Conservation (phyloP, 225 moss, liverwort and hornwort genomes). For the Straminergon stramineum region DNA sequence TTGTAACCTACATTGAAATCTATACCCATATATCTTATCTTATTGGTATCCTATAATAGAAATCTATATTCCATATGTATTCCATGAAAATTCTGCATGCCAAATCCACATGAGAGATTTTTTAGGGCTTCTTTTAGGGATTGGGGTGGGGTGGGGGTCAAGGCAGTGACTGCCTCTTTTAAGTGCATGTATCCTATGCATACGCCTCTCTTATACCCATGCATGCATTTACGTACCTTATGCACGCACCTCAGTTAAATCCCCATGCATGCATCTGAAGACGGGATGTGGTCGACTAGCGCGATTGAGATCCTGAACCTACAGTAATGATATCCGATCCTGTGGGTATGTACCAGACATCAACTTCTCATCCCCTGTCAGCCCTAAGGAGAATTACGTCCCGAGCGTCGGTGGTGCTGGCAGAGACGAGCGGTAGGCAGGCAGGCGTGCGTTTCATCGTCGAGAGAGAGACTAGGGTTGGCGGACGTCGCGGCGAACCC, state of each 20-base stretch:
- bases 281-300: background rate
- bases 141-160: too few relatives aligned
- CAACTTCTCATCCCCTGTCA: background rate
- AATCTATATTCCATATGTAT: background rate
- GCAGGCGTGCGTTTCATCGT: background rate
- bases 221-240: background rate
- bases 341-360: background rate
- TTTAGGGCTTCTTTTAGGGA: too few relatives aligned
- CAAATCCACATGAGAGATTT: background rate
- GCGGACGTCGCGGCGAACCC: slow-evolving; percentile 5
- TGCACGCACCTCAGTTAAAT: too few relatives aligned
- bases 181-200: background rate
- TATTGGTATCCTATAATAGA: background rate
- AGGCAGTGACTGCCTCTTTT: too few relatives aligned
- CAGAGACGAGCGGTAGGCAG: background rate
- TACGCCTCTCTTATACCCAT: background rate
- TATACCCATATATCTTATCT: background rate
- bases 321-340: background rate
- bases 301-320: background rate
- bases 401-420: background rate
- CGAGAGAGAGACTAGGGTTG: slow-evolving; percentile 19
- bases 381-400: slow-evolving; percentile 9
- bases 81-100: too few relatives aligned
- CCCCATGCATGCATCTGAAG: background rate
- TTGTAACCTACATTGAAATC: rapidly evolving